Base-by-base conservation (phyloP, 1,139 yeast genomes). In the Candida pseudoviswanathii region DNA sequence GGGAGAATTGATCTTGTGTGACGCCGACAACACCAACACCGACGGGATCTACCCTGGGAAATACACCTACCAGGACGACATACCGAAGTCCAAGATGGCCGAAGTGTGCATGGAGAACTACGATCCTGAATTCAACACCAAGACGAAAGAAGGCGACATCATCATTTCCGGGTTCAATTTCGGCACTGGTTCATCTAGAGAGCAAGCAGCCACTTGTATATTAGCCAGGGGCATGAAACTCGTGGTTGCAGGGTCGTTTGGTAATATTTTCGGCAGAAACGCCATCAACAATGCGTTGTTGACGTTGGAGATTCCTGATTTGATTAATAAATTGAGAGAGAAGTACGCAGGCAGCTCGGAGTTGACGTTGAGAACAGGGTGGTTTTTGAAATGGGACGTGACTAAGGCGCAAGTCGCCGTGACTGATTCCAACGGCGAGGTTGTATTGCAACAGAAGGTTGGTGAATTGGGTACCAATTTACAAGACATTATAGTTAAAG, bases 41-140 rank as follows among this genome's bases (percentile, higher is more conserved):
- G 99, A 95, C 67, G 99, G 98, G 61, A 94, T 94, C 54, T 94
- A 94, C 64, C 99, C 99, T 10, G 99, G 99, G 56, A 94, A 95
- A 70, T 94, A 94, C 75, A 94, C 99, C 10, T 94, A 94, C 70
- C 98, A 94, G 73, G 99, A 94, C 67, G 98, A 94, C 65, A 94
- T 94, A 45, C 81, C 97, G 42, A 81, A 87, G 61, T 96, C 89
- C 59, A 89, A 87, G 68, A 94, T 94, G 99, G 98, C 99, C 34
- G 87, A 92, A 69, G 99, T 94, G 45, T 95, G 99, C 75, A 95
- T 94, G 99, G 99, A 94, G 71, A 94, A 94, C 73, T 94, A 95
- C 69, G 99, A 94, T 68, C 68, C 89, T 21, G 96, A 92, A 58
- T 94, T 94, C 68, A 84, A 86, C 49, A 57, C 71, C 44, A 91